These are phyloP conservation scores for Trematosphaeria pertusa DNA, from an alignment of 2,329 filamentous ascomycete species.

Conservation along the genomic window DNA sequence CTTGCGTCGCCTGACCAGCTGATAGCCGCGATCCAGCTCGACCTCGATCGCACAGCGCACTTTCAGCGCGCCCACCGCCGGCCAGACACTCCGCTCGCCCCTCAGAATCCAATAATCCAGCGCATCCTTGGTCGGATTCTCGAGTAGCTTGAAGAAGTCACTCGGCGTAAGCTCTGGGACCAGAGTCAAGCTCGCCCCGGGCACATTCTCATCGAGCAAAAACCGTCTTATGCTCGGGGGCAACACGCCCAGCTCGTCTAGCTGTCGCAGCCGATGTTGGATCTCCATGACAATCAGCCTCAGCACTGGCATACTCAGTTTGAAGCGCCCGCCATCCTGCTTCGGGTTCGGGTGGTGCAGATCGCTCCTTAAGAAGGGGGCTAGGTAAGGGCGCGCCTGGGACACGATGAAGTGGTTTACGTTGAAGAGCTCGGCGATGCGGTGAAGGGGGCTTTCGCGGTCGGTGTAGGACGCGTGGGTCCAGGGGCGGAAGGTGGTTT, in stretches of 20 bases:
- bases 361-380: conserved; percentile 83
- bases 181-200: conserved; percentile 78
- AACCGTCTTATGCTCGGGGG: conserved; percentile 75
- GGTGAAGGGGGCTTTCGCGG: conserved; percentile 70
- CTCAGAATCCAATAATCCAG: conserved; percentile 85
- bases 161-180: conserved; percentile 77
- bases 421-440: conserved; percentile 84
- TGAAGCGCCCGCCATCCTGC: conserved; percentile 62
- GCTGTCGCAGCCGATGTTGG: conserved; percentile 79
- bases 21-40: conserved; percentile 85
- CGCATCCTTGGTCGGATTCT: conserved; percentile 77
- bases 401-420: conserved; percentile 96
- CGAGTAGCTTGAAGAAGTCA: conserved; percentile 81
- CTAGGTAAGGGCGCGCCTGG: conserved; percentile 87
- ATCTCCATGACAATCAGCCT: conserved; percentile 78
- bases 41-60: conserved; percentile 86
- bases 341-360: conserved; percentile 74
- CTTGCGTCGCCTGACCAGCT: conserved; percentile 70
- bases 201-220: conserved; percentile 81
- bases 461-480: conserved; percentile 68
- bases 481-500: conserved; percentile 73
- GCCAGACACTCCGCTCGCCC: conserved; percentile 91
- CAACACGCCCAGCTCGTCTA: conserved; percentile 78
- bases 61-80: conserved; percentile 80
- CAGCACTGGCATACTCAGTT: conserved; percentile 63